Base-by-base conservation (phyloP, 192 early-diverging fungal genomes). In the Backusella psychrophila region DNA sequence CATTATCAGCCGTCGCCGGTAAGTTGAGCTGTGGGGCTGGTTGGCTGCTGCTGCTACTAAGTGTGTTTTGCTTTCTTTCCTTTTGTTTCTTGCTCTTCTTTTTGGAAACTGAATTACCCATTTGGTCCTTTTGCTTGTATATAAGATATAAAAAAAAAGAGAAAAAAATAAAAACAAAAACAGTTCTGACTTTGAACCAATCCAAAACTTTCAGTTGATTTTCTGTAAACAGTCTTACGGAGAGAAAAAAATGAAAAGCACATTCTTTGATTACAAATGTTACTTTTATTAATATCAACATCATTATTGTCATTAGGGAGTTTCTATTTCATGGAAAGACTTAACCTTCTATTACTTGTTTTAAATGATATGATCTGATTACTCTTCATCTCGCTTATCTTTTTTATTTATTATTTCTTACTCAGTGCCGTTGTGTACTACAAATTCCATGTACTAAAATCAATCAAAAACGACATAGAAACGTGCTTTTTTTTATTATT, bases 1-100 rank as follows among this genome's bases (percentile, higher is more conserved):
- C 82, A 72, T 83, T 83, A 39, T 83, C 82, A 19, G 69, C 67
- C 34, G 41, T 0, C 4, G 12, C 26, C 17, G 41, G 66, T 36
- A 36, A 36, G 31, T 71, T 38, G 23, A 71, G 41, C 12, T 26
- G 69, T 8, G 38, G 39, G 33, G 38, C 8, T 26, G 69, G 11
- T 4, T 26, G 38, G 14, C 15, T 26, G 11, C 41, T 41, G 12
- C 35, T 29, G 39, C 39, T 44, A 12, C 21, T 42, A 49, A 49
- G 46, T 49, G 46, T 49, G 19, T 49, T 49, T 49, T 49, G 46
- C 15, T 23, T 31, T 71, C 69, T 71, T 21, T 68, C 35, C 66
- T 33, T 35, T 41, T 71, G 38, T 26, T 39, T 71, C 38, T 38
- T 71, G n/a, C 36, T 41, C 39, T 71, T 71, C 41, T 71, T 71